phyloP scores from a whole-genome alignment of 2,329 filamentous ascomycete species.

The Calonectria pteridis region DNA sequence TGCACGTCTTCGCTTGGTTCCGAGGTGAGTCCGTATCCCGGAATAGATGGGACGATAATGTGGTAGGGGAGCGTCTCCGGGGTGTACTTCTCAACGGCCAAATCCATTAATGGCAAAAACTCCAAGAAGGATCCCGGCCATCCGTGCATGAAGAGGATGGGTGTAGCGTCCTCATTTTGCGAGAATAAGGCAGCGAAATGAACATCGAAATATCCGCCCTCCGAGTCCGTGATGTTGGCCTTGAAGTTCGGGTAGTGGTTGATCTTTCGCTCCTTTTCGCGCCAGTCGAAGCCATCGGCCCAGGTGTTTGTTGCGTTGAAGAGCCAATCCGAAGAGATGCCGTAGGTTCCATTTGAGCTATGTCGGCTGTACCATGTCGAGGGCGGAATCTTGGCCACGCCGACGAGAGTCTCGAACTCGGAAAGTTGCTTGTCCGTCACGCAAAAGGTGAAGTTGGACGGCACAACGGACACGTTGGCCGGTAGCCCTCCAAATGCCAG shows the following conservation, averaged over 20 bases:
- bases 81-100: conserved; percentile 61
- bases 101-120: conserved; percentile 63
- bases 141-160: conserved; percentile 65
- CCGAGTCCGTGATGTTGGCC: not conserved
- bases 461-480: not conserved
- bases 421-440: not conserved
- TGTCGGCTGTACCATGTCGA: not conserved
- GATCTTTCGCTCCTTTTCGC: not conserved
- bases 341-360: not conserved
- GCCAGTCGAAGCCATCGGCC: conserved; percentile 7
- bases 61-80: conserved; percentile 67
- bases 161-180: conserved; percentile 60
- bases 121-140: conserved; percentile 68
- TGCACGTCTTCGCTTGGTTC: conserved; percentile 45
- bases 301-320: not conserved
- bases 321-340: not conserved
- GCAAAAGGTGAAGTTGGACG: not conserved
- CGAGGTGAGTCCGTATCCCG: conserved; percentile 66
- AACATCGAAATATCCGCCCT: conserved; percentile 42
- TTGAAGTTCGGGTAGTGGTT: conserved; percentile 11
- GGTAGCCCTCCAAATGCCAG: not conserved
- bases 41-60: conserved; percentile 66
- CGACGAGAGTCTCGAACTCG: not conserved
- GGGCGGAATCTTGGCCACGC: not conserved
- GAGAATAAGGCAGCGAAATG: conserved; percentile 70